A percentile compares a stretch with the other conserved stretches of the same genome.
These are phyloP conservation scores for Umbellularia californica DNA, from an alignment of 164 flowering plant species.

Conservation along the genomic window DNA sequence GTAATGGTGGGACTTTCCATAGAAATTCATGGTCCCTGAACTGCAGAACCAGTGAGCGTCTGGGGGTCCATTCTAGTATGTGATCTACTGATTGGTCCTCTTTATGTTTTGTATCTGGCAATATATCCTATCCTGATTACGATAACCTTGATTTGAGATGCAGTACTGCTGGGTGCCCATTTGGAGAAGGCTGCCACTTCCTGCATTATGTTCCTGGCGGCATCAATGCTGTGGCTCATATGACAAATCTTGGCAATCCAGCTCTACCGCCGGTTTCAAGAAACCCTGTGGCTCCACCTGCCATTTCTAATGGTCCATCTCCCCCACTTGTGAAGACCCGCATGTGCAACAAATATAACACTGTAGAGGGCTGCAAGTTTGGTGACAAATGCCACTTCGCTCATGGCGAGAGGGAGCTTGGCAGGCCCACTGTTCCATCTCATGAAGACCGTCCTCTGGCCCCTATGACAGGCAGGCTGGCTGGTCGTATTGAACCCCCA, in stretches of 20 bases:
- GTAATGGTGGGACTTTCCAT: no score
- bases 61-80: no score
- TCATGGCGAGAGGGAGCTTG: slow-evolving; percentile 88
- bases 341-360: slow-evolving; percentile 64
- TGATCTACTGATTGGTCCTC: no score
- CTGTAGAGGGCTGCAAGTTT: slow-evolving; percentile 86
- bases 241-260: slow-evolving; percentile 44
- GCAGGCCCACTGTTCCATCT: slow-evolving; percentile 42
- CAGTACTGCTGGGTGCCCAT: slow-evolving; percentile 80
- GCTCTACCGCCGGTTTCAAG: slow-evolving; percentile 30
- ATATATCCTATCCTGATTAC: not conserved
- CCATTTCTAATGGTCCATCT: slow-evolving; percentile 37
- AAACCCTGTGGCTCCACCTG: slow-evolving; percentile 27
- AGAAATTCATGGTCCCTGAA: no score
- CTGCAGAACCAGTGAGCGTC: no score
- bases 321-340: slow-evolving; percentile 44
- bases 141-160: slow-evolving; percentile 8
- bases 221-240: slow-evolving; percentile 63
- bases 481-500: slow-evolving; percentile 37
- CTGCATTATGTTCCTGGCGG: slow-evolving; percentile 85
- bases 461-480: slow-evolving; percentile 27
- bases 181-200: slow-evolving; percentile 85
- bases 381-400: slow-evolving; percentile 93
- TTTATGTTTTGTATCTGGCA: not conserved
- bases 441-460: slow-evolving; percentile 49